Percentiles rank a stretch among this genome's conserved stretches.
Evolutionary conservation across 148 eudicot species (phyloP).

Genomic region (Rhododendron kiyosumense): DNA sequence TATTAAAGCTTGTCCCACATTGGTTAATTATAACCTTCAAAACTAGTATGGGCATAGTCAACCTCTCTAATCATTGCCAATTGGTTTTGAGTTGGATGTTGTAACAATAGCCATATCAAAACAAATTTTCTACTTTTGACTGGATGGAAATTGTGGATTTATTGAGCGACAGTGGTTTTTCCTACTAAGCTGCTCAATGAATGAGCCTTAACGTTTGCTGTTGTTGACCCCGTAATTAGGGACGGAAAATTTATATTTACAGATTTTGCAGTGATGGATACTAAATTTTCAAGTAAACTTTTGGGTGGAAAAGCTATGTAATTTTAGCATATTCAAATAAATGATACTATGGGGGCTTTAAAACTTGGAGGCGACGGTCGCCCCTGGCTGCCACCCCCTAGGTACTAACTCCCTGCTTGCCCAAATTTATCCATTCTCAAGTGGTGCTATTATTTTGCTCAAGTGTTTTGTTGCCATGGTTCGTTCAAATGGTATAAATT

Average conservation of each 20-base stretch:
- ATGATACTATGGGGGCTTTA: background rate
- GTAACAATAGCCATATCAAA: background rate
- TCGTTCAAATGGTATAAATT: background rate
- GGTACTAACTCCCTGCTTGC: background rate
- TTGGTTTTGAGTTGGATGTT: background rate
- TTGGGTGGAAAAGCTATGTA: background rate
- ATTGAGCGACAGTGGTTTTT: background rate
- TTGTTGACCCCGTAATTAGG: background rate
- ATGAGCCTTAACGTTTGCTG: constrained; percentile 3
- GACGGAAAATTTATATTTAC: background rate
- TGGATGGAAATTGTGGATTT: background rate
- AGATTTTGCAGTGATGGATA: background rate
- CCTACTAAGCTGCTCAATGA: background rate
- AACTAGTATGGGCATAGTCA: no score
- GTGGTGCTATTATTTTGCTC: background rate
- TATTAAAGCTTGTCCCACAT: no score
- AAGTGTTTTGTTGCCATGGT: background rate
- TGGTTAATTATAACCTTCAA: no score
- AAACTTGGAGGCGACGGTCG: background rate
- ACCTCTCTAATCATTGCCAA: background rate
- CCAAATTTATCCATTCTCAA: background rate
- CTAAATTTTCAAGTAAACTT: background rate
- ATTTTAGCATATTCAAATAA: background rate
- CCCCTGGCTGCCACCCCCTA: background rate
- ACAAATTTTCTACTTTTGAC: background rate